Evolutionary conservation across 495 filamentous ascomycete species (phyloP).

Genomic region (Annulohypoxylon stygium): DNA sequence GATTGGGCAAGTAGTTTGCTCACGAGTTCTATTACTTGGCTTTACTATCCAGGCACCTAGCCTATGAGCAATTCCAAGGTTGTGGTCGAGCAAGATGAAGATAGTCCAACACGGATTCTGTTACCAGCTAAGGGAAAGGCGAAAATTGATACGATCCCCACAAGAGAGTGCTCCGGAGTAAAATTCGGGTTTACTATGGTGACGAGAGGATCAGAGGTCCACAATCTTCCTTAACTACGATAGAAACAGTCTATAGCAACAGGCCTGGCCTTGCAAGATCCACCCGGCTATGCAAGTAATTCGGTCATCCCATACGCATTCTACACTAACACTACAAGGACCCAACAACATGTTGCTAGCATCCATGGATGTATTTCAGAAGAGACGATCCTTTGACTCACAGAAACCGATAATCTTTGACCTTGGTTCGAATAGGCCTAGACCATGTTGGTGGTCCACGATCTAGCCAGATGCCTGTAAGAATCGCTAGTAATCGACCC

Average conservation of each 20-base stretch:
- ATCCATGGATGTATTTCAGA: no score
- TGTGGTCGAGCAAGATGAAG: background rate
- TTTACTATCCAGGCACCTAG: background rate
- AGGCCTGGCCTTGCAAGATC: slow-evolving; percentile 1
- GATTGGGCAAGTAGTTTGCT: background rate
- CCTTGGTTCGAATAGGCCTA: background rate
- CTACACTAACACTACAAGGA: background rate
- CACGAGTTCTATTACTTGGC: no score
- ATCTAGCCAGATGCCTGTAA: background rate
- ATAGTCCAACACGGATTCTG: background rate
- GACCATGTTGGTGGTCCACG: background rate
- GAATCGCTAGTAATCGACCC: background rate
- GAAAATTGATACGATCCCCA: background rate
- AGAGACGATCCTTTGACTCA: background rate
- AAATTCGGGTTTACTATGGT: slow-evolving; percentile 9
- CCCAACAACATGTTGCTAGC: background rate
- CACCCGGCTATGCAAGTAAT: slow-evolving; percentile 12
- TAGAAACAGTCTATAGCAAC: background rate
- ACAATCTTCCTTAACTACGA: background rate
- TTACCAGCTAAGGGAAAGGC: background rate
- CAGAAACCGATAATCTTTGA: background rate
- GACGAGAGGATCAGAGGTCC: background rate
- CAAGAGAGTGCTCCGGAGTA: background rate
- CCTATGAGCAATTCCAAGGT: background rate
- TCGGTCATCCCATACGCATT: background rate